phyloP scores from a whole-genome alignment of 495 filamentous ascomycete species.

The Aspergillus avenaceus region DNA sequence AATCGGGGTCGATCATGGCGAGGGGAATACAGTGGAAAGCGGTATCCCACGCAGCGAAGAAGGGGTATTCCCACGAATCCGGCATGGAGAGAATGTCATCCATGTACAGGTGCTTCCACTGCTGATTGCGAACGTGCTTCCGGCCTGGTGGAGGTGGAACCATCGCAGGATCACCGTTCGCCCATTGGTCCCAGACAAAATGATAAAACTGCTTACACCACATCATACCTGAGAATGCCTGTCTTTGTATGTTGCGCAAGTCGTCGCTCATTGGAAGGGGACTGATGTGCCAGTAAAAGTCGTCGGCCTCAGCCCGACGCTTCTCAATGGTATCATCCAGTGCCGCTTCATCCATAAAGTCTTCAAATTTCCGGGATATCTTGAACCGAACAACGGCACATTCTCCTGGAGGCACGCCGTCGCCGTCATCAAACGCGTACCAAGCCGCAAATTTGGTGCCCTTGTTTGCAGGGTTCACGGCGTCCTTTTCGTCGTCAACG shows the following conservation, averaged over 20 bases:
- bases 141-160: slow-evolving; percentile 78
- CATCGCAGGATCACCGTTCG: slow-evolving; percentile 69
- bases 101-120: slow-evolving; percentile 90
- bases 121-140: slow-evolving; percentile 76
- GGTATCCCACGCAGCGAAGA: slow-evolving; percentile 97
- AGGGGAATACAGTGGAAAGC: slow-evolving; percentile 95
- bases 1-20: slow-evolving; percentile 95
- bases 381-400: slow-evolving; percentile 95
- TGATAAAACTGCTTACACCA: slow-evolving; percentile 97
- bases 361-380: slow-evolving; percentile 65
- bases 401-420: slow-evolving; percentile 81
- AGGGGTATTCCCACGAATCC: slow-evolving; percentile 97
- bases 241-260: slow-evolving; percentile 88
- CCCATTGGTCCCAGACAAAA: slow-evolving; percentile 97
- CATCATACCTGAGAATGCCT: slow-evolving; percentile 93
- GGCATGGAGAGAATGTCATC: slow-evolving; percentile 97
- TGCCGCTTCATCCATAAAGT: slow-evolving; percentile 83
- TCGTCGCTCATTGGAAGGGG: slow-evolving; percentile 93
- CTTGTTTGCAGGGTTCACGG: slow-evolving; percentile 71
- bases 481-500: slow-evolving; percentile 72
- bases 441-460: slow-evolving; percentile 90
- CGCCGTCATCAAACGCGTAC: slow-evolving; percentile 86
- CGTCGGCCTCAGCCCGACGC: slow-evolving; percentile 81
- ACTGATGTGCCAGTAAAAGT: slow-evolving; percentile 91
- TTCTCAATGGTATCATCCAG: slow-evolving; percentile 91